phyloP scores from a whole-genome alignment of 805 yeast genomes.

The Ogataea neopini region DNA sequence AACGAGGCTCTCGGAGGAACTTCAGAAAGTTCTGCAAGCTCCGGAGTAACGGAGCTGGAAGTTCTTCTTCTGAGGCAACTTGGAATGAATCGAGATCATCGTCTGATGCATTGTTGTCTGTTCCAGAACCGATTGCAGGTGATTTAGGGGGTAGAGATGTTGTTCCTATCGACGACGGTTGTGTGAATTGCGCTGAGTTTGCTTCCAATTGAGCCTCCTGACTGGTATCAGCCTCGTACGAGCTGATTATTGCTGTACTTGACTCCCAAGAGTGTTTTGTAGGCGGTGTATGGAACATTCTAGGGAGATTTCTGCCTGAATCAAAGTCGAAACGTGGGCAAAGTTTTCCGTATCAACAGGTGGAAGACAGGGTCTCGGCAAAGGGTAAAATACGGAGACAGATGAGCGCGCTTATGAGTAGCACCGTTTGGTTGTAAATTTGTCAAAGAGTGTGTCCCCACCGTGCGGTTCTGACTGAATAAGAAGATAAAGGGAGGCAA shows the following conservation, averaged over 20 bases:
- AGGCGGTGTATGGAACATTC: constrained; percentile 38
- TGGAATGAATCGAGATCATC: constrained; percentile 1
- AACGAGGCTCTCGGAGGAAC: constrained; percentile 37
- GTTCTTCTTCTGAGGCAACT: constrained; percentile 18
- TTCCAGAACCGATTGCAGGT: background rate
- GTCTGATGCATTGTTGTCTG: background rate
- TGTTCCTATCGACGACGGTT: background rate
- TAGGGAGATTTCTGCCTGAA: background rate
- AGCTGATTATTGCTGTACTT: constrained; percentile 25
- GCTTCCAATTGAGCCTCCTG: background rate
- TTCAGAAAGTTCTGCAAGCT: constrained; percentile 31
- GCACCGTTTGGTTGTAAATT: background rate
- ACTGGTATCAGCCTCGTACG: constrained; percentile 20
- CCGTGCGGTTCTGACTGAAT: background rate
- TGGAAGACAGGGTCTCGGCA: background rate
- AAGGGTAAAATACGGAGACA: background rate
- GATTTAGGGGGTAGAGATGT: background rate
- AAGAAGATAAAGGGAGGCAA: background rate
- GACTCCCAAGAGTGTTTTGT: constrained; percentile 33
- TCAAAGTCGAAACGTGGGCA: background rate
- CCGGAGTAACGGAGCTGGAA: constrained; percentile 29
- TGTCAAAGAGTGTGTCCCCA: background rate
- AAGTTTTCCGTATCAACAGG: background rate
- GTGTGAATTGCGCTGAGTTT: background rate
- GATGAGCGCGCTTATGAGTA: background rate